A percentile compares a stretch with the other conserved stretches of the same genome.
Evolutionary conservation across 225 moss, liverwort and hornwort genomes (phyloP).

Genomic region (Sphagnum tenellum): DNA sequence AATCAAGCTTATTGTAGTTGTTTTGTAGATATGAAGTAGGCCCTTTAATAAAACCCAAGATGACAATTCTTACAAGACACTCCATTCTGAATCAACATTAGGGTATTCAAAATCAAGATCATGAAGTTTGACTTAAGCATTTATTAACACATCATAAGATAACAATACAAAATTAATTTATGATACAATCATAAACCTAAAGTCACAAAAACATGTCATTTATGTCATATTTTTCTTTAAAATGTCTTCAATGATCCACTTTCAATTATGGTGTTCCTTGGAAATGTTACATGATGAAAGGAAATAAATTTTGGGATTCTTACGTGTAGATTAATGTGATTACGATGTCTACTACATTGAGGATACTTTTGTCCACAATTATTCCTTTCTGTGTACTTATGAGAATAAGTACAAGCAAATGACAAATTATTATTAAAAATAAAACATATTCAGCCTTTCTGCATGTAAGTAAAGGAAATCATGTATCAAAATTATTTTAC

Average conservation of each 20-base stretch:
- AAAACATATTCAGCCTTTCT: constrained; percentile 64
- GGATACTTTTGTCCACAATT: not conserved
- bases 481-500: too few relatives aligned
- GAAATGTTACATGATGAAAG: not conserved
- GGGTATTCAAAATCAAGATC: too few relatives aligned
- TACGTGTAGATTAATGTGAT: constrained; percentile 39
- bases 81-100: constrained; percentile 26
- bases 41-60: constrained; percentile 57
- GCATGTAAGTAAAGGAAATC: constrained; percentile 19
- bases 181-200: not conserved
- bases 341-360: constrained; percentile 23
- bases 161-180: too few relatives aligned
- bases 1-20: constrained; percentile 33
- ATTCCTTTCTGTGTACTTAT: constrained; percentile 13
- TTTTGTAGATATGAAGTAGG: constrained; percentile 46
- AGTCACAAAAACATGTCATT: not conserved
- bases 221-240: constrained; percentile 13
- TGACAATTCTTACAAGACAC: constrained; percentile 37
- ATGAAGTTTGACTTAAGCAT: too few relatives aligned
- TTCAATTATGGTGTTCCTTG: not conserved
- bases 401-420: constrained; percentile 50
- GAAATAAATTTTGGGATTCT: not conserved
- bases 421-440: constrained; percentile 25
- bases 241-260: not conserved
- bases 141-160: too few relatives aligned